Conservation (phyloP, 2,329 filamentous ascomycete species). For the Microdochium trichocladiopsis region DNA sequence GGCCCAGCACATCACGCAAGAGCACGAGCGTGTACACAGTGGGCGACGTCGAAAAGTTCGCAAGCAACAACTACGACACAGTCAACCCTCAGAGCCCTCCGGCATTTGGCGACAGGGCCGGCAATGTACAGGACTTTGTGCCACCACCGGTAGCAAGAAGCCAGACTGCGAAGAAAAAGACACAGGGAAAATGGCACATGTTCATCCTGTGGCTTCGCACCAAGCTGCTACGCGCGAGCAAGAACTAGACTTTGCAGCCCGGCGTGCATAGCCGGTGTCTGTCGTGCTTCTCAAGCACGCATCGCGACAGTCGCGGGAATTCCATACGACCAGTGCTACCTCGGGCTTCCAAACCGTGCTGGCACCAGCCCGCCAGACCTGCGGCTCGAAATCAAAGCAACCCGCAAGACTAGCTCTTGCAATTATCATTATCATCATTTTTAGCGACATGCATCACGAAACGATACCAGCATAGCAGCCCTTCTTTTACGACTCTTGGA, state of each 20-base stretch:
- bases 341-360: too few species aligned
- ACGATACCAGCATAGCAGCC: slow-evolving; percentile 2
- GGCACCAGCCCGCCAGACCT: too few species aligned
- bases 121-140: slow-evolving; percentile 31
- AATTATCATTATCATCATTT: not conserved
- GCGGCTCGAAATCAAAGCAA: too few species aligned
- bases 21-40: slow-evolving; percentile 9
- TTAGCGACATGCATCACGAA: slow-evolving; percentile 1
- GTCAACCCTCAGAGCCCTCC: slow-evolving; percentile 19
- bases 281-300: not conserved
- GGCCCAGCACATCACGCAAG: slow-evolving; percentile 15
- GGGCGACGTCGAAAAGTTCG: slow-evolving; percentile 20
- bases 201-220: slow-evolving; percentile 60
- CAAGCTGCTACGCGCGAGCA: slow-evolving; percentile 36
- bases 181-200: slow-evolving; percentile 53
- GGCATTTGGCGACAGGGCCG: slow-evolving; percentile 20
- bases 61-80: slow-evolving; percentile 38
- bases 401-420: not conserved
- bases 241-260: slow-evolving; percentile 7
- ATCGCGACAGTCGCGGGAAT: not conserved
- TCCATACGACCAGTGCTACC: too few species aligned
- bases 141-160: slow-evolving; percentile 33
- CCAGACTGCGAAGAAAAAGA: slow-evolving; percentile 50
- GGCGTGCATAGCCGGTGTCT: not conserved
- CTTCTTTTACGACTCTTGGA: slow-evolving; percentile 1